Evolutionary conservation across 805 yeast genomes (phyloP).

Genomic region (Kregervanrija delftensis): DNA sequence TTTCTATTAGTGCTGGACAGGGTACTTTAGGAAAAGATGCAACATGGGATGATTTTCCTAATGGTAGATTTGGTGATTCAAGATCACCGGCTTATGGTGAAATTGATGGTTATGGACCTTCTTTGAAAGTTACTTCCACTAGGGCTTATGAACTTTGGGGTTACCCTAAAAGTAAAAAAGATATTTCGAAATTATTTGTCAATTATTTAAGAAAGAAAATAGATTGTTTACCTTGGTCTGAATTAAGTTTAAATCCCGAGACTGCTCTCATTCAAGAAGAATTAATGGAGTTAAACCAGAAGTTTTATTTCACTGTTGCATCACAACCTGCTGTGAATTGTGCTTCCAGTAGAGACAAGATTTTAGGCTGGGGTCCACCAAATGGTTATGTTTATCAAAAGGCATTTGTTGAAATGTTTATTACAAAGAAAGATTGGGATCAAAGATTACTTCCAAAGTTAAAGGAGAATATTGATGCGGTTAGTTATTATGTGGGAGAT

Average conservation of each 20-base stretch:
- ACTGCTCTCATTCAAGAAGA: constrained; percentile 91
- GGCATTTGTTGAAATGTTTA: constrained; percentile 85
- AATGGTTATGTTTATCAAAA: constrained; percentile 88
- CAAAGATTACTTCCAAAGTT: constrained; percentile 45
- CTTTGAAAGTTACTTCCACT: constrained; percentile 64
- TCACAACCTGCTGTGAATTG: constrained; percentile 95
- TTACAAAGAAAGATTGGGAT: constrained; percentile 70
- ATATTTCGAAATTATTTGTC: constrained; percentile 60
- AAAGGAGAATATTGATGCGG: constrained; percentile 33
- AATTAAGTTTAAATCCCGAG: constrained; percentile 77
- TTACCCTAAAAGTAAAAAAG: constrained; percentile 50
- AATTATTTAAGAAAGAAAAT: constrained; percentile 69
- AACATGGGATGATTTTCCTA: constrained; percentile 96
- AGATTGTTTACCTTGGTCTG: constrained; percentile 87
- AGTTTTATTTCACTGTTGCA: constrained; percentile 78
- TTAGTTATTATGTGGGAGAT: constrained; percentile 75
- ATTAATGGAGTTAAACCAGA: constrained; percentile 66
- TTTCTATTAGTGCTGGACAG: constrained; percentile 77
- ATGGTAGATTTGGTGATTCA: constrained; percentile 93
- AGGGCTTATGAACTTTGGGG: constrained; percentile 79
- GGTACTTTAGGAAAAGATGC: constrained; percentile 85
- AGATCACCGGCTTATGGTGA: constrained; percentile 97
- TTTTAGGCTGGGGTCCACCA: constrained; percentile 97
- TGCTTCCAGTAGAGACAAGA: constrained; percentile 67
- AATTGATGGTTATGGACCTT: constrained; percentile 95